Base-by-base conservation (phyloP, 2,329 filamentous ascomycete species). In the Colletotrichum shisoi region DNA sequence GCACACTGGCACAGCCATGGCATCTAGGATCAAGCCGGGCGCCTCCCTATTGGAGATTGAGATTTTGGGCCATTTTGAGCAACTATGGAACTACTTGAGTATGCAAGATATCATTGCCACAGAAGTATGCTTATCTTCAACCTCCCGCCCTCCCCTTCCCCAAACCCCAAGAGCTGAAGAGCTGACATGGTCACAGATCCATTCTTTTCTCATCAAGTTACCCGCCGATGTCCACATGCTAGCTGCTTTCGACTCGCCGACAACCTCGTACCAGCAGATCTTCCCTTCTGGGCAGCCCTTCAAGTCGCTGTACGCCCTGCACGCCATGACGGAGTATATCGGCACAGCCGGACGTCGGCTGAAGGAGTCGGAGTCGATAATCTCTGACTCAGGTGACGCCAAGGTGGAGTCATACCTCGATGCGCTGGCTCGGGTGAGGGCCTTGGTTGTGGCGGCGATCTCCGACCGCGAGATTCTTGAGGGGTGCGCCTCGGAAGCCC, bases 71-170 rank as follows among this genome's bases (percentile, higher is more conserved):
- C 91, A 96, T 76, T 96, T 97, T 73, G 85, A 92, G 61, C 89
- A 94, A 68, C 79, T 99, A 27, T 97, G 95, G 84, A 85, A 87
- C 49, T 91, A 94, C 73, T 83, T 98, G 61, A 87, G 88, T 70
- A 85, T 94, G 79, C 86, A 91, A 51, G 89, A 94, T 66, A 82
- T 80, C 57, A 80, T 93, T 48, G 88, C 91, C 7, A 82, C 85
- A 73, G 88, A 91, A 81, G 89, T 90, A 81, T 71, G 78, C 67
- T 17, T 52, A 7, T 21, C 62, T 24, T 9, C 31, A 34, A 34
- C 7, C 8, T 34, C 7, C 31, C 31, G 7, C 31, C 31, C 31
- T 9, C 31, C 31, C 31, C 15, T 49, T 4, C 12, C 15, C 3
- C 7, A n/a, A 6, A 21, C n/a, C n/a, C 2, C 8, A 21, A 21